A percentile compares a stretch with the other conserved stretches of the same genome.
Conservation (phyloP, 2,329 filamentous ascomycete genomes). For the Penicillium sp. region DNA sequence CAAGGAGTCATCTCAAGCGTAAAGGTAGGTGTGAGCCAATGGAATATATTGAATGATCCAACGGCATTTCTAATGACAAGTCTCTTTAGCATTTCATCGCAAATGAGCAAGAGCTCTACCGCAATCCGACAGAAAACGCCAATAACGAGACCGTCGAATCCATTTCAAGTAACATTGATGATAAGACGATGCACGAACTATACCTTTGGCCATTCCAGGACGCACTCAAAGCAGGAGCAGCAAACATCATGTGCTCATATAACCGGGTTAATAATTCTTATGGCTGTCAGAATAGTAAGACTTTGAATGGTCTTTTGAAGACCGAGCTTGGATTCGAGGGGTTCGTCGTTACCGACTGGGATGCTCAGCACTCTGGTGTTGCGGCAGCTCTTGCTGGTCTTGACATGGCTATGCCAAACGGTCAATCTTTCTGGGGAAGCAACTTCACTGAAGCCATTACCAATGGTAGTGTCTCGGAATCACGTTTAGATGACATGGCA, state of each 20-base stretch:
- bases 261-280: slow-evolving; percentile 73
- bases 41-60: background rate
- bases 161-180: slow-evolving; percentile 67
- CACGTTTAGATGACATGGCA: slow-evolving; percentile 65
- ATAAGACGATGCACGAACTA: slow-evolving; percentile 67
- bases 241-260: slow-evolving; percentile 58
- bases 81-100: slow-evolving; percentile 58
- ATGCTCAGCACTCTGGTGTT: slow-evolving; percentile 72
- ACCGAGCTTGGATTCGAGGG: slow-evolving; percentile 80
- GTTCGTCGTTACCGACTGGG: slow-evolving; percentile 79
- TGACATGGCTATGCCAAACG: slow-evolving; percentile 81
- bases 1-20: slow-evolving; percentile 45
- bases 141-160: slow-evolving; percentile 45
- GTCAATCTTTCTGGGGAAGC: slow-evolving; percentile 20
- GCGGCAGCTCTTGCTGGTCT: slow-evolving; percentile 71
- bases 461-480: slow-evolving; percentile 62
- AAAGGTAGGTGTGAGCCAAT: slow-evolving; percentile 22
- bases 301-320: slow-evolving; percentile 76
- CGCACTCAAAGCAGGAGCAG: slow-evolving; percentile 61
- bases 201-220: slow-evolving; percentile 71
- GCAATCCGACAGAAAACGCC: slow-evolving; percentile 28
- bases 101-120: slow-evolving; percentile 62
- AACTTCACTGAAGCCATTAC: slow-evolving; percentile 59
- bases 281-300: slow-evolving; percentile 75
- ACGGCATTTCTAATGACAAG: background rate